A percentile compares a stretch with the other conserved stretches of the same genome.
Evolutionary conservation across 106 monocot species (phyloP).

Genomic region (Xerophyta viscosa): DNA sequence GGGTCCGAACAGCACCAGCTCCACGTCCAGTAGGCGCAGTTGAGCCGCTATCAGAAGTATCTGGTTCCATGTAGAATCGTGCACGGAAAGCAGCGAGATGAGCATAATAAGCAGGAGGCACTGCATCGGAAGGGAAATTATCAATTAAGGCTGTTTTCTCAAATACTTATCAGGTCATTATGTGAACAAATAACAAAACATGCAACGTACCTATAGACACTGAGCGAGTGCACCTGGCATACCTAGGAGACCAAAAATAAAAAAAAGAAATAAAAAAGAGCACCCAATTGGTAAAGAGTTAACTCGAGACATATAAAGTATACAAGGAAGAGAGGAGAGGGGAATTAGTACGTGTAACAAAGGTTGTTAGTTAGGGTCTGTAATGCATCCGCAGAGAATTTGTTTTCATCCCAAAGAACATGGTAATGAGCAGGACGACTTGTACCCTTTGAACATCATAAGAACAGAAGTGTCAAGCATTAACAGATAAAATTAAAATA

Average conservation of each 20-base stretch:
- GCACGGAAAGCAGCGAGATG: slow-evolving; percentile 90
- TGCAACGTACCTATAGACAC: slow-evolving; percentile 56
- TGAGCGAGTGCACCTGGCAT: slow-evolving; percentile 87
- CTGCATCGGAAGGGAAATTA: slow-evolving; percentile 30
- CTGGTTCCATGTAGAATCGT: slow-evolving; percentile 85
- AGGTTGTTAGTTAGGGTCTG: slow-evolving; percentile 85
- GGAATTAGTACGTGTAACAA: slow-evolving; percentile 97
- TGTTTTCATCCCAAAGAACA: slow-evolving; percentile 91
- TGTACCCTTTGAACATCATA: slow-evolving; percentile 44
- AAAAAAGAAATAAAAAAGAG: too few relatives aligned
- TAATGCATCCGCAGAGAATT: slow-evolving; percentile 64
- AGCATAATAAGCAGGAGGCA: slow-evolving; percentile 93
- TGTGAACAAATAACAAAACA: neutral
- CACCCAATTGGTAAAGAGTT: too few relatives aligned
- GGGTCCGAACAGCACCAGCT: slow-evolving; percentile 22
- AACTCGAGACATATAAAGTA: too few relatives aligned
- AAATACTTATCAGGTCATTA: too few relatives aligned
- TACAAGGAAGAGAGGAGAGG: too few relatives aligned
- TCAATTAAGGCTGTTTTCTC: too few relatives aligned
- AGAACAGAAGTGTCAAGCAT: neutral
- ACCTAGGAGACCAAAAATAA: slow-evolving; percentile 36
- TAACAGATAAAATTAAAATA: neutral
- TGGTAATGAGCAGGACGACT: slow-evolving; percentile 94
- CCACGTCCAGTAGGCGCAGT: slow-evolving; percentile 40
- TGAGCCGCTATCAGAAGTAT: slow-evolving; percentile 73